Percentiles rank a stretch among this genome's conserved stretches.
Evolutionary conservation across 768 basidiomycete species (phyloP).

Genomic region (Zangia roseola): DNA sequence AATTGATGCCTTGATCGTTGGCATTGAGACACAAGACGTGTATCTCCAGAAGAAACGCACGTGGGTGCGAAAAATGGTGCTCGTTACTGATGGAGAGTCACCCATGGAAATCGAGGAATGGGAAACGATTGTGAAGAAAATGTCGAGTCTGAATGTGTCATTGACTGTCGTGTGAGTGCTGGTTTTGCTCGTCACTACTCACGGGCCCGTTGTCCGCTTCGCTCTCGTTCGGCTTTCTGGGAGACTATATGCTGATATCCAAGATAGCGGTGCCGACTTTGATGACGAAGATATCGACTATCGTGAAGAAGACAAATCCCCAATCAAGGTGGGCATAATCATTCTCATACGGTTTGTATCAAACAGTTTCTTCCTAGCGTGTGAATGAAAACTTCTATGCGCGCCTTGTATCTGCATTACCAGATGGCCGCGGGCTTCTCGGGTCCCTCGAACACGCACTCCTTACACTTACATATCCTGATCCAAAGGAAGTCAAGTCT

Average conservation of each 20-base stretch:
- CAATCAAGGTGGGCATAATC: slow-evolving; percentile 60
- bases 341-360: neutral
- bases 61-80: slow-evolving; percentile 81
- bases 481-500: slow-evolving; percentile 69
- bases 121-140: slow-evolving; percentile 63
- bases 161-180: slow-evolving; percentile 69
- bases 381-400: slow-evolving; percentile 76
- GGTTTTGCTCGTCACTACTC: neutral
- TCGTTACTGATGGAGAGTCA: slow-evolving; percentile 85
- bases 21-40: slow-evolving; percentile 70
- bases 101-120: slow-evolving; percentile 74
- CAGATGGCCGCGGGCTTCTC: slow-evolving; percentile 26
- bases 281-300: slow-evolving; percentile 68
- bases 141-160: slow-evolving; percentile 56
- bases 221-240: neutral
- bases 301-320: slow-evolving; percentile 64
- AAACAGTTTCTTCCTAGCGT: slow-evolving; percentile 40
- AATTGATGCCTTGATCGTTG: slow-evolving; percentile 86
- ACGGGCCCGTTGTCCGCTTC: too few species aligned
- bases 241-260: slow-evolving; percentile 5
- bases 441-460: slow-evolving; percentile 32
- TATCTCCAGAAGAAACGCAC: slow-evolving; percentile 70
- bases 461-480: slow-evolving; percentile 42
- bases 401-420: slow-evolving; percentile 39
- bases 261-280: slow-evolving; percentile 80